phyloP scores from a whole-genome alignment of 1,139 yeast genomes.

The Sugiyamaella pinicola region DNA sequence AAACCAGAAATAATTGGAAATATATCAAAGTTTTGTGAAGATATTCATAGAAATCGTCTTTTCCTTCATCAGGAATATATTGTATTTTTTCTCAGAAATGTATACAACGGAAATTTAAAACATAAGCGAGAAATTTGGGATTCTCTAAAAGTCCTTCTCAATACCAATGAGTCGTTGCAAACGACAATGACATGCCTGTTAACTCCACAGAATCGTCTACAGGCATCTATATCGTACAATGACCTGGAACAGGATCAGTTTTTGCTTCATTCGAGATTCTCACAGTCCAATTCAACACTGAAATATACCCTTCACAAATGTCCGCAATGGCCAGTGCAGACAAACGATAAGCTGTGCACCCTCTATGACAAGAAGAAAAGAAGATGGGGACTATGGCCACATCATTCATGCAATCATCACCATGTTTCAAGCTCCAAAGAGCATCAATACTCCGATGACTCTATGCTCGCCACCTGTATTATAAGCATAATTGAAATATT shows the following conservation, averaged over 20 bases:
- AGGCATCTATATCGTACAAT: neutral
- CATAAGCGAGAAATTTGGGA: constrained; percentile 11
- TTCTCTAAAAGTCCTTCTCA: neutral
- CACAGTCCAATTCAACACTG: constrained; percentile 2
- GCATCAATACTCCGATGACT: neutral
- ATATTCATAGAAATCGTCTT: constrained; percentile 1
- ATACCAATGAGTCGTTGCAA: neutral
- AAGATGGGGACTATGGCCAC: constrained; percentile 18
- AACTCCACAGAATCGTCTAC: neutral
- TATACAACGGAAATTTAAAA: constrained; percentile 5
- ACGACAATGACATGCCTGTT: neutral
- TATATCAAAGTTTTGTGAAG: constrained; percentile 7
- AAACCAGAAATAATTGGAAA: neutral
- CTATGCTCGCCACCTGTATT: constrained; percentile 1
- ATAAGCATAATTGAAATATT: constrained; percentile 2
- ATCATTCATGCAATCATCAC: neutral
- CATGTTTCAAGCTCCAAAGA: neutral
- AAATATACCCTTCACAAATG: constrained; percentile 13
- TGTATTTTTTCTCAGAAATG: constrained; percentile 2
- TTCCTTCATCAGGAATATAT: constrained; percentile 19
- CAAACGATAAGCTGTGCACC: neutral
- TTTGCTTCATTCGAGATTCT: neutral
- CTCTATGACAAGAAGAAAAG: constrained; percentile 14
- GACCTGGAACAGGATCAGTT: constrained; percentile 6
- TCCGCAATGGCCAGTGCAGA: constrained; percentile 15